A percentile compares a stretch with the other conserved stretches of the same genome.
Evolutionary conservation across 352 stramenopile genomes (phyloP).

Genomic region (Phytophthora europaea): DNA sequence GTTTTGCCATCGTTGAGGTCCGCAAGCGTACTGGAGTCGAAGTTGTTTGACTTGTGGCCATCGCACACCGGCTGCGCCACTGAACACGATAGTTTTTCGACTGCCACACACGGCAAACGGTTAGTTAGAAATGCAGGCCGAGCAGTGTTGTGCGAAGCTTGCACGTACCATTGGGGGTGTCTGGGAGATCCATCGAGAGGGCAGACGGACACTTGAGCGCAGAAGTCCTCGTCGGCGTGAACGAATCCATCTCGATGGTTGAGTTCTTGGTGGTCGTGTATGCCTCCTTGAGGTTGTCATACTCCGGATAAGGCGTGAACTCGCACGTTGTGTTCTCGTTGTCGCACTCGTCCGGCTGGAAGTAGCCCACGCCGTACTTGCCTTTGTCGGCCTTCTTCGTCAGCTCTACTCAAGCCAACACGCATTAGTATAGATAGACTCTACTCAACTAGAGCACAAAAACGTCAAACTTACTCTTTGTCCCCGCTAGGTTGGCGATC

Average conservation of each 20-base stretch:
- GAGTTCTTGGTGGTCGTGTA: conserved; percentile 62
- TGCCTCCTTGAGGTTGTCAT: conserved; percentile 56
- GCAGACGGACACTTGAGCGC: conserved; percentile 51
- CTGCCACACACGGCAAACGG: conserved; percentile 13
- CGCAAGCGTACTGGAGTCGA: conserved; percentile 28
- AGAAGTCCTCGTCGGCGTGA: conserved; percentile 41
- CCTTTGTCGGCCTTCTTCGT: conserved; percentile 59
- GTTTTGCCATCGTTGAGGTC: conserved; percentile 33
- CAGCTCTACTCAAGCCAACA: conserved; percentile 30
- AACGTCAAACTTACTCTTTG: conserved; percentile 40
- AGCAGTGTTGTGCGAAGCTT: not conserved
- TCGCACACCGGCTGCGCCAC: conserved; percentile 50
- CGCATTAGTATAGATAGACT: not conserved
- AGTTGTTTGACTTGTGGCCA: conserved; percentile 56
- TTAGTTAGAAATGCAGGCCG: not conserved
- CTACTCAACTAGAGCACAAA: not conserved
- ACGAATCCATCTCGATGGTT: conserved; percentile 51
- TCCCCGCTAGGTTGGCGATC: conserved; percentile 63
- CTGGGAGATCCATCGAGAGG: conserved; percentile 53
- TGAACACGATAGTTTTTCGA: conserved; percentile 50
- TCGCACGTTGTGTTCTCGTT: conserved; percentile 56
- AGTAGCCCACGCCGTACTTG: conserved; percentile 77
- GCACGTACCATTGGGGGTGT: conserved; percentile 42
- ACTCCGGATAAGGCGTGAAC: conserved; percentile 70
- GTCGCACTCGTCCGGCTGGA: conserved; percentile 68